phyloP scores from a whole-genome alignment of 805 yeast species.

The Grigorovia yakushimaensis region DNA sequence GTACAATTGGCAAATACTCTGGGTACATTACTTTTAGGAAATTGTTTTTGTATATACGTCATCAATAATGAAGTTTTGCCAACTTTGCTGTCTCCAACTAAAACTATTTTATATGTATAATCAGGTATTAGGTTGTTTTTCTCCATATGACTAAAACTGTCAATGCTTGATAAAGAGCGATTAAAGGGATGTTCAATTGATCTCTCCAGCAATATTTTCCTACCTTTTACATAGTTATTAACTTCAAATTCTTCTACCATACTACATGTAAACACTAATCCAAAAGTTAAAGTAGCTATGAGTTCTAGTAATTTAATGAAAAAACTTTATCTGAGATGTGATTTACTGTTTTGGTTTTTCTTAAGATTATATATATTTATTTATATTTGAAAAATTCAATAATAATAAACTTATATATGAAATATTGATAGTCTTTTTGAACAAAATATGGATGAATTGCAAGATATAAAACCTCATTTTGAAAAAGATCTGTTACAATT shows the following conservation, averaged over 20 bases:
- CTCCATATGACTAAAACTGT: constrained; percentile 22
- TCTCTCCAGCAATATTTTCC: not conserved
- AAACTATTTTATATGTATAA: constrained; percentile 49
- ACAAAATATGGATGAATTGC: not conserved
- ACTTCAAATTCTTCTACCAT: not conserved
- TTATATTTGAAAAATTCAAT: no score
- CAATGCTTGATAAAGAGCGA: constrained; percentile 18
- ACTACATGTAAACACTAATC: not conserved
- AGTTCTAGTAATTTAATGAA: no score
- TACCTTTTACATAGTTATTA: not conserved
- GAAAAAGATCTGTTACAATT: not conserved
- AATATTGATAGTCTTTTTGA: not conserved
- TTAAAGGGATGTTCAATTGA: constrained; percentile 12
- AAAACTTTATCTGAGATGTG: no score
- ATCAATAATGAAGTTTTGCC: constrained; percentile 75
- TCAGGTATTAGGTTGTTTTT: constrained; percentile 24
- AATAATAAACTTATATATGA: not conserved
- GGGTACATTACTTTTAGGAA: constrained; percentile 69
- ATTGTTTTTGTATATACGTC: constrained; percentile 51
- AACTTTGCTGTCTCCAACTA: constrained; percentile 85
- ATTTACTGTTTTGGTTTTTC: no score
- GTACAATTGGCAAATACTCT: constrained; percentile 76
- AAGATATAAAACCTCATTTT: not conserved
- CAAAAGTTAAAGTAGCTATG: no score
- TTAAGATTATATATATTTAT: no score